These are phyloP conservation scores for Metarhizium robertsii DNA, from an alignment of 2,329 filamentous ascomycete genomes.

Conservation along the genomic window DNA sequence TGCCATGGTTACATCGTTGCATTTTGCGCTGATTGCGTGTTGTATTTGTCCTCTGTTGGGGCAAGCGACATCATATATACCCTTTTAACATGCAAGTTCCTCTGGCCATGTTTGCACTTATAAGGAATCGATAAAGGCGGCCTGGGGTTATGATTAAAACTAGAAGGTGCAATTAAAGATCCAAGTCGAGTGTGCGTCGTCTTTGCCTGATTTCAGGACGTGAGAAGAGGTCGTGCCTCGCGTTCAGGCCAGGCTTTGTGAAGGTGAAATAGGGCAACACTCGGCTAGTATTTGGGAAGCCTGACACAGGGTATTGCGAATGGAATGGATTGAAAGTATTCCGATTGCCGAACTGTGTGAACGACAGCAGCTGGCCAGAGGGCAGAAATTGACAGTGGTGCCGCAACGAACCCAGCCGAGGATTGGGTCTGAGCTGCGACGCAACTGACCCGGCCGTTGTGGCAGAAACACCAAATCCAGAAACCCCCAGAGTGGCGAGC, in stretches of 20 bases:
- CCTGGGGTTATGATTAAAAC: not conserved
- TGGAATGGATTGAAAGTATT: too few relatives aligned
- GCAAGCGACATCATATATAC: not conserved
- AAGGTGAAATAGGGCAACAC: not conserved
- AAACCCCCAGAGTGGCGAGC: too few relatives aligned
- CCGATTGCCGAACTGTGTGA: too few relatives aligned
- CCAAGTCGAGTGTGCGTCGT: too few relatives aligned
- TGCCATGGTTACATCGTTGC: not conserved
- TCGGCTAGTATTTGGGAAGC: not conserved
- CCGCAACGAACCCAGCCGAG: too few relatives aligned
- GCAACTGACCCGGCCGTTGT: too few relatives aligned
- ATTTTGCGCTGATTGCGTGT: not conserved
- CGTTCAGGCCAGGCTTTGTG: not conserved
- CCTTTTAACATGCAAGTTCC: not conserved
- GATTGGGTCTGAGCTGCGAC: too few relatives aligned
- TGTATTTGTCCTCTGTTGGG: not conserved
- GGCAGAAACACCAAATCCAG: too few relatives aligned
- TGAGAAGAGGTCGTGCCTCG: not conserved
- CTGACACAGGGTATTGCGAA: too few relatives aligned
- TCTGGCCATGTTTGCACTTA: not conserved
- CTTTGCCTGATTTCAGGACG: not conserved
- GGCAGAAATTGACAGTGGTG: too few relatives aligned
- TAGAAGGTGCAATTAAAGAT: too few relatives aligned
- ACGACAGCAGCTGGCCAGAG: too few relatives aligned
- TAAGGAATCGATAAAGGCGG: not conserved